These are phyloP conservation scores for Mycena rebaudengoi DNA, from an alignment of 768 basidiomycete genomes.

Conservation along the genomic window DNA sequence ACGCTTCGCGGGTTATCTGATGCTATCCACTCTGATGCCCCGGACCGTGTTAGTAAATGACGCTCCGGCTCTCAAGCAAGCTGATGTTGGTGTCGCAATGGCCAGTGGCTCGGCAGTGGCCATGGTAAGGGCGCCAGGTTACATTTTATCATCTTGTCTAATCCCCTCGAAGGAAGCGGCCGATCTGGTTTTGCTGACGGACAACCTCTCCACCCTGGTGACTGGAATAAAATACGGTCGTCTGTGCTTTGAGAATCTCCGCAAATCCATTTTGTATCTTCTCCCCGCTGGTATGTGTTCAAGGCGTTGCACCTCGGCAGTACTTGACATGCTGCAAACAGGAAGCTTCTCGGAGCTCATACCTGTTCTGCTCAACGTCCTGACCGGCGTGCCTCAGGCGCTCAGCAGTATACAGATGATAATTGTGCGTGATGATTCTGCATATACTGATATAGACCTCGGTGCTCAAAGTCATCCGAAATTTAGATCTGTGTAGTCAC, in stretches of 20 bases:
- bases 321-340: neutral
- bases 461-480: too few relatives aligned
- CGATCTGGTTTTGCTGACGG: conserved; percentile 65
- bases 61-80: conserved; percentile 64
- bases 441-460: too few relatives aligned
- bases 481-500: conserved; percentile 64
- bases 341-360: conserved; percentile 66
- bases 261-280: conserved; percentile 62
- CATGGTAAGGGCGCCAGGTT: conserved; percentile 28
- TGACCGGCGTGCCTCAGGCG: conserved; percentile 45
- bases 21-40: neutral
- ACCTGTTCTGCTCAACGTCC: conserved; percentile 62
- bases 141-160: neutral
- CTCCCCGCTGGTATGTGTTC: conserved; percentile 58
- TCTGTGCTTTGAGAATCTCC: conserved; percentile 70
- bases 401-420: conserved; percentile 51
- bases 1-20: neutral
- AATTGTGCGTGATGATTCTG: conserved; percentile 51
- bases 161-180: conserved; percentile 53
- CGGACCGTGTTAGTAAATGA: conserved; percentile 64
- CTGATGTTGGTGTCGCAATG: conserved; percentile 71
- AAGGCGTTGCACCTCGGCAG: neutral
- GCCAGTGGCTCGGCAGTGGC: conserved; percentile 62
- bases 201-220: conserved; percentile 72
- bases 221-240: conserved; percentile 73